Evolutionary conservation across 2,329 filamentous ascomycete species (phyloP).

Genomic region (Fonsecaea multimorphosa): DNA sequence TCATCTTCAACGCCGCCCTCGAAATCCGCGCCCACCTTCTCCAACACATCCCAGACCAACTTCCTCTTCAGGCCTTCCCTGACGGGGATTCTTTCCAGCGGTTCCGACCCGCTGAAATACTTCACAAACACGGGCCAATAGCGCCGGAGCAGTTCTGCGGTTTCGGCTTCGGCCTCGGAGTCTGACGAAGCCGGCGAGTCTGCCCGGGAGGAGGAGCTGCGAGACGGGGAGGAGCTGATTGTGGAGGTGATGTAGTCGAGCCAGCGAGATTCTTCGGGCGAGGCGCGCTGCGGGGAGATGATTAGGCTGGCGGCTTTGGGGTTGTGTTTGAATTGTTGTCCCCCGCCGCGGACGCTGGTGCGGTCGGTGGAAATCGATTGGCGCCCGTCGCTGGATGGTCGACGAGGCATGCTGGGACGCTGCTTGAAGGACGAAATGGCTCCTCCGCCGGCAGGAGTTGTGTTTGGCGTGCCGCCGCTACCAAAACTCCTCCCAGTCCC

Average conservation of each 20-base stretch:
- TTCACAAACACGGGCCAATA: constrained; percentile 77
- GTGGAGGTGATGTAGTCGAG: constrained; percentile 54
- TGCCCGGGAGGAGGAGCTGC: constrained; percentile 46
- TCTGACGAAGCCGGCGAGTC: constrained; percentile 13
- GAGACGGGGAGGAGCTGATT: constrained; percentile 35
- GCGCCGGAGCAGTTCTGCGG: constrained; percentile 58
- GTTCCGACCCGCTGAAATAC: constrained; percentile 85
- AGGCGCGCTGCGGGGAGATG: constrained; percentile 77
- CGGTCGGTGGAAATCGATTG: constrained; percentile 36
- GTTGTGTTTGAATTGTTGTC: constrained; percentile 30
- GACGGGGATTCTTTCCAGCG: constrained; percentile 85
- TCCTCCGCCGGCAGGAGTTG: constrained; percentile 12
- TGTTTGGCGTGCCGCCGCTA: constrained; percentile 25
- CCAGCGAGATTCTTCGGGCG: constrained; percentile 77
- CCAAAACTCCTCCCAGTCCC: constrained; percentile 29
- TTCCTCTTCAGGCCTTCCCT: constrained; percentile 86
- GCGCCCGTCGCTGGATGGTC: constrained; percentile 34
- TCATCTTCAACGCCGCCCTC: constrained; percentile 35
- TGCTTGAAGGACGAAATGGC: constrained; percentile 27
- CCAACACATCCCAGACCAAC: constrained; percentile 59
- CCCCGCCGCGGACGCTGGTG: constrained; percentile 22
- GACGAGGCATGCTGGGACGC: constrained; percentile 34
- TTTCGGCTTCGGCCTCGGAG: constrained; percentile 21
- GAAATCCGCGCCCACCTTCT: constrained; percentile 66
- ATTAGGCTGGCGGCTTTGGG: constrained; percentile 59